Evolutionary conservation across 2,329 filamentous ascomycete genomes (phyloP), one percentile per base, ranked within the genome.

Genomic region (Beauveria scarabaeidicola): DNA sequence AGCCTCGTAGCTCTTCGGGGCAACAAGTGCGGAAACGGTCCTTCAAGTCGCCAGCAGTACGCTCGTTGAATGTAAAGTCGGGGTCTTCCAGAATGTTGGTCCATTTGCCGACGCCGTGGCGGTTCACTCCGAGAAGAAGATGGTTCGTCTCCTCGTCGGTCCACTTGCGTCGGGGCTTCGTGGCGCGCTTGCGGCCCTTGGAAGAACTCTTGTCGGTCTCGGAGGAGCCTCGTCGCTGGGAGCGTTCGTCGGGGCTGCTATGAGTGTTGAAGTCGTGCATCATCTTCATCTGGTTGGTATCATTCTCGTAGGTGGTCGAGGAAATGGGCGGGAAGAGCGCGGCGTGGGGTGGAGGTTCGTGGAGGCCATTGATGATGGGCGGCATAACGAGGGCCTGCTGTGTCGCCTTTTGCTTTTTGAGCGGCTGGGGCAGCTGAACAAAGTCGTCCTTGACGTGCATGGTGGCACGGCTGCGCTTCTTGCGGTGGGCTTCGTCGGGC

Each of bases 11-110:
- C 68, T 87, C 84, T 38, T 79, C 78, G 0, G 84, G 84, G 62
- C 84, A 87, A 67, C 84, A 87, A 3, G 84, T 87, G 53, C 84
- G 78, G 66, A 87, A 87, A 13, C 85, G 77, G 68, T 87, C 84
- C 68, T 87, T 87, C 54, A 87, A 69, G 66, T 87, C 84, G 9
- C 82, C 82, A 4, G 83, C 82, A 1, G 80, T 82, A 61, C 85
- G 79, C 17, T 77, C 78, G 65, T 85, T 83, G 72, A 87, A 87
- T 11, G 70, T 75, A 66, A 85, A 87, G 46, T 78, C 78, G 0
- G 78, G 70, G 62, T 87, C 85, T 53, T 85, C 82, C 25, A 87
- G 71, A 36, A 87, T 87, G 59, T 76, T 81, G 9, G 82, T 85
- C 84, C 84, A 87, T 65, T 82, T 84, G 41, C 84, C 85, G 9